These are phyloP conservation scores for Xylaria sp. DNA, from an alignment of 2,329 filamentous ascomycete genomes.

Conservation along the genomic window DNA sequence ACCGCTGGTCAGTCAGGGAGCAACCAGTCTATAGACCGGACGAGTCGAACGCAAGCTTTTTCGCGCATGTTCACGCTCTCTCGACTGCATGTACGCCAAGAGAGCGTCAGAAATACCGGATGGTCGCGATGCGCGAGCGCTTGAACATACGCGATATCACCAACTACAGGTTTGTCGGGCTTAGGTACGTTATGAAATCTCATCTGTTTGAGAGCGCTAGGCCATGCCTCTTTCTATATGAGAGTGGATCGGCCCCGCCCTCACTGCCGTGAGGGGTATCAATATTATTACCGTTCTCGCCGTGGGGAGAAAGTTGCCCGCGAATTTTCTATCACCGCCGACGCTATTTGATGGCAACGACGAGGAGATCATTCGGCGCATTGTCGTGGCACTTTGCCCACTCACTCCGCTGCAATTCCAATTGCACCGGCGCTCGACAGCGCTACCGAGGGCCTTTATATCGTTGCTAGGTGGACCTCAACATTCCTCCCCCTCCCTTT, in stretches of 20 bases:
- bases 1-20: neutral
- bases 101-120: conserved; percentile 22
- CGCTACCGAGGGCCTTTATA: too few species aligned
- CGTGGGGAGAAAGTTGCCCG: conserved; percentile 17
- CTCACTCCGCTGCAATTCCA: neutral
- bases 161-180: conserved; percentile 30
- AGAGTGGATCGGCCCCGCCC: conserved; percentile 10
- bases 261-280: neutral
- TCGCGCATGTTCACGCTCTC: conserved; percentile 21
- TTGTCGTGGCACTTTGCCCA: neutral
- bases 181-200: conserved; percentile 22
- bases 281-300: conserved; percentile 7
- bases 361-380: conserved; percentile 10
- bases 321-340: neutral
- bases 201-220: conserved; percentile 18
- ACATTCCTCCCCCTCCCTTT: too few species aligned
- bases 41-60: neutral
- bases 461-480: too few species aligned
- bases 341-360: neutral
- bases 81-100: neutral
- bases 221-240: neutral
- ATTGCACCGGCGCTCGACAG: too few species aligned
- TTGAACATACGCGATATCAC: conserved; percentile 30
- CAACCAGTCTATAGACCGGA: neutral
- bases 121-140: conserved; percentile 21